phyloP scores from a whole-genome alignment of 495 filamentous ascomycete species.

The Penicillium cataractarum region DNA sequence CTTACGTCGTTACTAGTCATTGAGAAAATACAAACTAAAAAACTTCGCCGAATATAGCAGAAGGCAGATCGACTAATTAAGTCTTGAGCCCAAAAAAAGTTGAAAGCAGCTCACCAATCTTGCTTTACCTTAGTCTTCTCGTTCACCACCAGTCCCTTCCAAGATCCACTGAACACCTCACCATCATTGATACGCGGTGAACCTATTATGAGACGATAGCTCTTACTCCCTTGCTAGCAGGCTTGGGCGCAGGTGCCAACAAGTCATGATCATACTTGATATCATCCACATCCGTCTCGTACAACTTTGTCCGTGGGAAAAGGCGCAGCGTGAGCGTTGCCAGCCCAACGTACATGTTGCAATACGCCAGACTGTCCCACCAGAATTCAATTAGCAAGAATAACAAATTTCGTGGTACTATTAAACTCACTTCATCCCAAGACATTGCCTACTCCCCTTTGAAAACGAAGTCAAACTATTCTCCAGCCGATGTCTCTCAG shows the following conservation, averaged over 20 bases:
- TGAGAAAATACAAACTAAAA: not conserved
- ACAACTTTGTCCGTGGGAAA: not conserved
- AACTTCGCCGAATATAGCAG: not conserved
- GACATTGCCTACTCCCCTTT: not conserved
- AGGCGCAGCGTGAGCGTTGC: not conserved
- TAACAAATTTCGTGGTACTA: not conserved
- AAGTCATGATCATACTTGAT: not conserved
- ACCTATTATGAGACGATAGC: not conserved
- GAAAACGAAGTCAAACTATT: constrained; percentile 4
- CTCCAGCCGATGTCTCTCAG: not conserved
- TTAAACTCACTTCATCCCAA: not conserved
- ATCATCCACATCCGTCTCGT: not conserved
- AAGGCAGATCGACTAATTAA: not conserved
- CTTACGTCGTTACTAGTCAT: not conserved
- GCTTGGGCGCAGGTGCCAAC: not conserved
- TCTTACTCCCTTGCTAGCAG: not conserved
- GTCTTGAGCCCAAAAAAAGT: not conserved
- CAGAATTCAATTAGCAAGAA: not conserved
- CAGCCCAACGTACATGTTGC: not conserved
- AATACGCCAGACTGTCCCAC: not conserved
- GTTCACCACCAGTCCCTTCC: not conserved
- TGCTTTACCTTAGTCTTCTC: not conserved
- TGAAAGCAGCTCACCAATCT: not conserved
- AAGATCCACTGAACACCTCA: not conserved
- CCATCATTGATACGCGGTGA: not conserved